phyloP scores from a whole-genome alignment of 1,284 basidiomycete genomes.

The Pseudozyma hubeiensis region DNA sequence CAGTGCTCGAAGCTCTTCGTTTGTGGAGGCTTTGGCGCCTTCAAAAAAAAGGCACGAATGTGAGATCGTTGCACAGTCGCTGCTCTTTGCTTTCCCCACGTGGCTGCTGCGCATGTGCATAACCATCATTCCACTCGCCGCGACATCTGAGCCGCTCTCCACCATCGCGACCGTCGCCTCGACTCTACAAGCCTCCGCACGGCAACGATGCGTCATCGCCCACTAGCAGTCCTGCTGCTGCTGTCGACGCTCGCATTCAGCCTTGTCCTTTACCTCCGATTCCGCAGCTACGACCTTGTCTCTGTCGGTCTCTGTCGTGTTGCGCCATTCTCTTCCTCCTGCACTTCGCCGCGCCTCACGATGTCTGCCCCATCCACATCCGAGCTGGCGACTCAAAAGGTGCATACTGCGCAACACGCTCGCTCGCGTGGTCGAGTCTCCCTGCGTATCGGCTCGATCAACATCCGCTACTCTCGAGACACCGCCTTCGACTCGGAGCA shows the following conservation, averaged over 20 bases:
- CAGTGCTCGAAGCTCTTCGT: too few relatives aligned
- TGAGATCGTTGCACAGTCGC: too few relatives aligned
- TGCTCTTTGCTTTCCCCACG: too few relatives aligned
- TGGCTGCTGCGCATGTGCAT: neutral
- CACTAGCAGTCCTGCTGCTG: conserved; percentile 15
- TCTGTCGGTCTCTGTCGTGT: conserved; percentile 26
- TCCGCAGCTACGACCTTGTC: conserved; percentile 38
- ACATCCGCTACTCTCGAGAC: conserved; percentile 47
- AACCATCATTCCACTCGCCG: neutral
- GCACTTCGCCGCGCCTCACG: conserved; percentile 7
- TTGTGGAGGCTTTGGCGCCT: too few relatives aligned
- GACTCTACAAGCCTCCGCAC: neutral
- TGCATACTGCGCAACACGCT: neutral
- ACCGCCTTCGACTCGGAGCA: conserved; percentile 24
- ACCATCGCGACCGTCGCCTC: neutral
- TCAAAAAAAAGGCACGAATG: too few relatives aligned
- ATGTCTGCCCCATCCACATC: conserved; percentile 5
- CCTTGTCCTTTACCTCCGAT: conserved; percentile 28
- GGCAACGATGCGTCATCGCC: conserved; percentile 19
- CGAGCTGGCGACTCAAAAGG: conserved; percentile 6
- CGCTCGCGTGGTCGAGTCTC: conserved; percentile 11
- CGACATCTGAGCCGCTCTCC: neutral
- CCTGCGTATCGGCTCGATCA: conserved; percentile 41
- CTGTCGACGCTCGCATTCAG: conserved; percentile 12
- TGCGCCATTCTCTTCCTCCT: conserved; percentile 19